Evolutionary conservation across 805 yeast species (phyloP), one percentile per base, ranked within the genome.

Genomic region (Candida takata): DNA sequence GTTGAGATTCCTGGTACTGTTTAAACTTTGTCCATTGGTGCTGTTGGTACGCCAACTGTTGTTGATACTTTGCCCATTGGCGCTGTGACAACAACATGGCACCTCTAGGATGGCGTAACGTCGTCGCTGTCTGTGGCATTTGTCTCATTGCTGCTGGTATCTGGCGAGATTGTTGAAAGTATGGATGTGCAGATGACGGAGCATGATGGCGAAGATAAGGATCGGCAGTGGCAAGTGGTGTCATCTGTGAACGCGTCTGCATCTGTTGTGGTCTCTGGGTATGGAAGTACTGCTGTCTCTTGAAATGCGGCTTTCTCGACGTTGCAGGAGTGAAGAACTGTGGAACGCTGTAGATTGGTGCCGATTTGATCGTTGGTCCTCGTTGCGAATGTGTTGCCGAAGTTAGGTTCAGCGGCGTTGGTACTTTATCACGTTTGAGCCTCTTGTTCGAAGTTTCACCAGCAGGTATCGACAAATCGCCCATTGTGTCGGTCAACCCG

Each of bases 281-380:
- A 10, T 20, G 10, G 23, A 20, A 10, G 9, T 20, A 8, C 9
- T 20, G 9, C 10, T 10, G 23, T 20, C 23, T 20, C 23, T 20
- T 20, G 23, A 10, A 20, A 8, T 20, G 23, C 23, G 23, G 10
- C 10, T 10, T 20, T 20, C 23, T 20, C 10, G 23, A 20, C 23
- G 23, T 20, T 20, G 23, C 23, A 17, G 48, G 48, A 2, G 43
- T 42, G 24, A 36, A 38, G 27, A 41, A 39, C n/a, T 38, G 41
- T 17, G 43, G 41, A 6, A 34, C 33, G 26, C 36, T 16, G 31
- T 48, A 52, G n/a, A 56, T 52, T 12, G 62, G 62, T 12, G 62
- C 62, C 3, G 61, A 55, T 31, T 52, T 57, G 33, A 58, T 57
- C 7, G 42, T 36, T 16, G 60, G 61, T 14, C 41, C 43, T 21